Evolutionary conservation across 2,329 filamentous ascomycete genomes (phyloP).

Genomic region (Neofusicoccum sp.): DNA sequence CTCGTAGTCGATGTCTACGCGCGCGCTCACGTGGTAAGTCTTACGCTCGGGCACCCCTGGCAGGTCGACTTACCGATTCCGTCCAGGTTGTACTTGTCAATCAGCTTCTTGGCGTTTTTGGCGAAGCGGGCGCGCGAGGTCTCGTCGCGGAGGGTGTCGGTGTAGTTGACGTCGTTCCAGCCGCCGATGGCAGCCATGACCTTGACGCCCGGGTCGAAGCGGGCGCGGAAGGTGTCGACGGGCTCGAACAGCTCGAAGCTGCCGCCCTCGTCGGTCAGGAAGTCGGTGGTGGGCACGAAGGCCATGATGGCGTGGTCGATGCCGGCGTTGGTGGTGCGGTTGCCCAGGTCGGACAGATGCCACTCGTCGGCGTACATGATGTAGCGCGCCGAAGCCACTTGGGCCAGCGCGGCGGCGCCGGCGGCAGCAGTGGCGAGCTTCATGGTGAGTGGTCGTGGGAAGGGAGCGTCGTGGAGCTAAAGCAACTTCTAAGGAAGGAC

Average conservation of each 20-base stretch:
- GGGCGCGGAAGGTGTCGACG: constrained; percentile 53
- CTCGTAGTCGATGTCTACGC: constrained; percentile 67
- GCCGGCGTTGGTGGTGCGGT: constrained; percentile 28
- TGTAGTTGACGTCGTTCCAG: constrained; percentile 64
- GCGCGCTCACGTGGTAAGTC: constrained; percentile 23
- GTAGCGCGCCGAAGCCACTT: constrained; percentile 10
- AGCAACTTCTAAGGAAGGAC: no score
- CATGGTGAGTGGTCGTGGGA: not conserved
- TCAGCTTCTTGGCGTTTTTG: constrained; percentile 64
- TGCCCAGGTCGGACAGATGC: constrained; percentile 16
- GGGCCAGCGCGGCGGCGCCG: constrained; percentile 6
- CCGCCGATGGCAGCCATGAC: constrained; percentile 73
- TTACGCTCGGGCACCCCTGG: not conserved
- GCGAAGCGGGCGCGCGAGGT: constrained; percentile 61
- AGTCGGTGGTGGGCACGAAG: constrained; percentile 45
- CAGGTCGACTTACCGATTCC: constrained; percentile 54
- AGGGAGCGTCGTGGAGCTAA: no score
- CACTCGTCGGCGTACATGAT: constrained; percentile 21
- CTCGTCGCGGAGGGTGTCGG: constrained; percentile 28
- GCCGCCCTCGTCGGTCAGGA: constrained; percentile 29
- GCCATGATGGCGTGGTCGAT: constrained; percentile 41
- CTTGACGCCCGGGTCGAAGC: constrained; percentile 60
- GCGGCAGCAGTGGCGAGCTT: constrained; percentile 3
- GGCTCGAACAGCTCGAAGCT: constrained; percentile 58
- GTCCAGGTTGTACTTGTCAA: constrained; percentile 65